Evolutionary conservation across 2,329 filamentous ascomycete species (phyloP), one percentile per base, ranked within the genome.

Genomic region (Botryotinia convoluta): DNA sequence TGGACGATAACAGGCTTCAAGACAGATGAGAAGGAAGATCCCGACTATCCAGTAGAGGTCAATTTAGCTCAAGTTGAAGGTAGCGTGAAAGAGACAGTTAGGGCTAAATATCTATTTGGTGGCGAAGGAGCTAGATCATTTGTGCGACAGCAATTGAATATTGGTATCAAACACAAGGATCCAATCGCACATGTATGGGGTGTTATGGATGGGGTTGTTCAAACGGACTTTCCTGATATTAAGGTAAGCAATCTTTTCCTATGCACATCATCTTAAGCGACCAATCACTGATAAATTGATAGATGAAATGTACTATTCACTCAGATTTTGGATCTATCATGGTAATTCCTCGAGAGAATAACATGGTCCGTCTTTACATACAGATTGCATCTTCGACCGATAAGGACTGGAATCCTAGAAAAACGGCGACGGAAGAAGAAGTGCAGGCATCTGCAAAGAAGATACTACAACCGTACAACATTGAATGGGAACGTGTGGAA

Each of bases 31-130:
- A 83, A 86, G 60, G 81, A 79, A 7, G 84, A 90, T 76, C 80
- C 85, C 1, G 88, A 89, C 37, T 97, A 96, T 80, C 95, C 94
- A 0, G 92, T 97, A 1, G 87, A 93, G 76, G 94, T 97, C 42
- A 86, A 90, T 74, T 84, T 97, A 65, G 89, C 91, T 79, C 92
- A 95, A 78, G 86, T 94, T 22, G 92, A 97, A 79, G 93, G 93
- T 44, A 89, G 88, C 35, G 84, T 90, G 61, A 89, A 89, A 44
- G 92, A 97, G 83, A 94, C 84, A 0, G 82, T 93, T 20, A 86
- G 87, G 64, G 86, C 91, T 39, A 93, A 92, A 80, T 92, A 93
- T 75, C 83, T 94, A 7, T 91, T 94, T 74, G 88, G 91, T 42
- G 91, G 89, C 8, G 92, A 94, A 79, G 92, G 92, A 1, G 89